Evolutionary conservation across 805 yeast species (phyloP).

Genomic region (Metschnikowia reukaufii): DNA sequence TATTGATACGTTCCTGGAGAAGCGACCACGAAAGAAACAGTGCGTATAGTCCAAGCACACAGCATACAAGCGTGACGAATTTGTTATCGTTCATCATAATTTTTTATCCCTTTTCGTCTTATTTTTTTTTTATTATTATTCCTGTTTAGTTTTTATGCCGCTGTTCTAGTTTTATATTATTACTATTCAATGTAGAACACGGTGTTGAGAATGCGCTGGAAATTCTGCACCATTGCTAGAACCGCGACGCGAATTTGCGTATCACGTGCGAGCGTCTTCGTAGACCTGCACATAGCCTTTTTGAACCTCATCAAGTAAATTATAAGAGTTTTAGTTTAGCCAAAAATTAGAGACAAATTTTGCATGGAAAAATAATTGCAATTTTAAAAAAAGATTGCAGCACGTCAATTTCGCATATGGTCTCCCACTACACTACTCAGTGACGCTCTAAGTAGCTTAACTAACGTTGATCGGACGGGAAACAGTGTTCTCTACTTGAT

Average conservation of each 20-base stretch:
- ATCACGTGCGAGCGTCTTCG: no score
- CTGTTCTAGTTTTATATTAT: background rate
- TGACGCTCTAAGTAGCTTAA: no score
- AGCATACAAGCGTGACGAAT: constrained; percentile 27
- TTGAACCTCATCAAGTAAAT: no score
- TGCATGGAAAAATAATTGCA: no score
- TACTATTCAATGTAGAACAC: background rate
- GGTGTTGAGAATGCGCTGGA: background rate
- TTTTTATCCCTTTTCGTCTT: background rate
- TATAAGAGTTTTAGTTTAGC: no score
- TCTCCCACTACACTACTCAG: no score
- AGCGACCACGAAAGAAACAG: constrained; percentile 92
- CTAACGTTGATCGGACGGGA: no score
- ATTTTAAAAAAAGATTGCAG: no score
- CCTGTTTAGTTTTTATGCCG: background rate
- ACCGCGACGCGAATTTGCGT: background rate
- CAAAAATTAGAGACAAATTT: no score
- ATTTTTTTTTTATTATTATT: background rate
- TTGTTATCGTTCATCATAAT: constrained; percentile 9
- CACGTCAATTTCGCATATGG: no score
- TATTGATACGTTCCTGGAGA: constrained; percentile 83
- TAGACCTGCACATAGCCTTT: no score
- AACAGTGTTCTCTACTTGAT: no score
- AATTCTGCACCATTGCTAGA: background rate
- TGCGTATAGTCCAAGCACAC: constrained; percentile 69